Conservation (phyloP, 2,329 filamentous ascomycete genomes). For the Fusarium algeriense region DNA sequence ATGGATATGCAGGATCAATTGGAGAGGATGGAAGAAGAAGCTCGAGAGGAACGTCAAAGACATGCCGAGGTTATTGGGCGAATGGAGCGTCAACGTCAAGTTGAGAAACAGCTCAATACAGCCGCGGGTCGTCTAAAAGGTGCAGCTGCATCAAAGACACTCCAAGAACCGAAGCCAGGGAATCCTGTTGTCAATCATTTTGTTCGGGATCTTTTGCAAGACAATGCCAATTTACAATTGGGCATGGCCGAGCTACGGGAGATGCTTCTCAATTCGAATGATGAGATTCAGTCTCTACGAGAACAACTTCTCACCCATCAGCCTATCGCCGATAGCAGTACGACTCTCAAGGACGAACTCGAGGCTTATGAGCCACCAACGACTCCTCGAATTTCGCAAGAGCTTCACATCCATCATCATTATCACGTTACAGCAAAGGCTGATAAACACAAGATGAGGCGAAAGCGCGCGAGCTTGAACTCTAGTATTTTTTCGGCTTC, state of each 20-base stretch:
- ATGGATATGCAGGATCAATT: slow-evolving; percentile 86
- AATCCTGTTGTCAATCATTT: slow-evolving; percentile 91
- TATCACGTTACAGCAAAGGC: slow-evolving; percentile 79
- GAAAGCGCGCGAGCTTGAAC: slow-evolving; percentile 75
- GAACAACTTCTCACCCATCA: slow-evolving; percentile 86
- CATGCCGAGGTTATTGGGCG: slow-evolving; percentile 84
- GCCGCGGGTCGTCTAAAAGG: slow-evolving; percentile 85
- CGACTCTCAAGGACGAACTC: slow-evolving; percentile 79
- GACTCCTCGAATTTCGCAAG: slow-evolving; percentile 65
- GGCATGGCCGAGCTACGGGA: slow-evolving; percentile 92
- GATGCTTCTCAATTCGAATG: slow-evolving; percentile 90
- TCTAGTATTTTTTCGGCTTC: slow-evolving; percentile 72
- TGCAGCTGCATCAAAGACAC: slow-evolving; percentile 77
- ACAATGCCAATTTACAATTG: slow-evolving; percentile 93
- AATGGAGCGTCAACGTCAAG: slow-evolving; percentile 84
- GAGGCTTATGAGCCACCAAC: slow-evolving; percentile 58
- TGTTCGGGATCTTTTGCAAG: slow-evolving; percentile 92
- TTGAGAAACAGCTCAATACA: slow-evolving; percentile 84
- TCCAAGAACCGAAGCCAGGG: slow-evolving; percentile 69
- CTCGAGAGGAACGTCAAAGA: slow-evolving; percentile 81
- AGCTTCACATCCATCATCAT: slow-evolving; percentile 94
- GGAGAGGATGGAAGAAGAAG: slow-evolving; percentile 87
- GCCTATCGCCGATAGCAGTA: slow-evolving; percentile 64
- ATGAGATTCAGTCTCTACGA: slow-evolving; percentile 88
- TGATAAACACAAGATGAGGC: slow-evolving; percentile 74